Base-by-base conservation (phyloP, 2,329 filamentous ascomycete genomes). In the Cytospora paraplurivora region DNA sequence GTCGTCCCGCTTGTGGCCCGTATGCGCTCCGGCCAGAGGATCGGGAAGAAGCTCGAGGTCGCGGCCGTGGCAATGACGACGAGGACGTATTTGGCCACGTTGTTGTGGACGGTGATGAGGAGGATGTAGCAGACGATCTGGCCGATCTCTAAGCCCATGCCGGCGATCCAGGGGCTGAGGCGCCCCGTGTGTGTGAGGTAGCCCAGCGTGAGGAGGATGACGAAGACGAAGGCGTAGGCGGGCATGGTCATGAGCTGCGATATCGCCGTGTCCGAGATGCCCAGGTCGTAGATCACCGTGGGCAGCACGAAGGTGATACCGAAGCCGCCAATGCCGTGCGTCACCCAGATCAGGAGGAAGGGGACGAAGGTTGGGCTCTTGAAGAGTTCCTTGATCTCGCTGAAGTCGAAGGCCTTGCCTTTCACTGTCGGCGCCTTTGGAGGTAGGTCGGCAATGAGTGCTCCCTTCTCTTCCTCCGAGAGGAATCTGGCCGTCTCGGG, bases 1-100 rank as follows among this genome's bases (percentile, higher is more conserved):
- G 76, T 77, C 0, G 76, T 78, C 7, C 76, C 76, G 53, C 72
- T 71, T 5, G 75, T 74, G 4, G 74, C 75, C 32, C 76, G 70
- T 41, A 78, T 77, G 7, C 76, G 71, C 58, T 78, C 76, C 69
- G 76, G 76, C 76, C 75, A 78, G 8, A 78, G 69, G 52, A 78
- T 74, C 1, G 76, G 73, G 62, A 75, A 76, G 62, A 78, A 76
- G 8, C 73, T 74, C 34, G 75, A 73, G 0, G 74, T 75, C 6
- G 73, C 76, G 0, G 76, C 73, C 3, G 75, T 76, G 4, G 76
- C 76, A 32, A 78, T 69, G 62, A 74, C 76, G n/a, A 77, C 72
- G 53, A 78, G 74, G 13, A 78, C 67, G 62, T 78, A 76, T 56
- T 76, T 77, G 0, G 72, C 76, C 1, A 75, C 47, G 64, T 68